Percentiles rank a stretch among this genome's conserved stretches.
phyloP scores from a whole-genome alignment of 2,329 filamentous ascomycete species.

The Trichoderma arundinaceum region DNA sequence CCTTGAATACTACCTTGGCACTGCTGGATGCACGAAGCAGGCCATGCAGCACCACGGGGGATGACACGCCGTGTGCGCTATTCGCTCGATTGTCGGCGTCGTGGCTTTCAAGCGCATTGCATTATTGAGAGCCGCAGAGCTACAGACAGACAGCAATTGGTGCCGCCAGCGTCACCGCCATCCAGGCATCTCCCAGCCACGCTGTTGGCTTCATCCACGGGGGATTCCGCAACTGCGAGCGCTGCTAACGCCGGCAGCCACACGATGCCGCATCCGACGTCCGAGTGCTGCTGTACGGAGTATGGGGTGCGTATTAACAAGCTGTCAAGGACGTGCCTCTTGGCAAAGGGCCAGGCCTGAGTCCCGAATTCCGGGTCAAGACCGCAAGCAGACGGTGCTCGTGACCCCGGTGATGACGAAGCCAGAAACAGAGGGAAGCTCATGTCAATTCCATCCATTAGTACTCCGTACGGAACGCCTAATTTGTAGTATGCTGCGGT shows the following conservation, averaged over 20 bases:
- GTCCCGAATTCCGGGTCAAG: neutral
- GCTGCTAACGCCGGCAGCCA: neutral
- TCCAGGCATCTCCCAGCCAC: no score
- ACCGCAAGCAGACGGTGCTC: conserved; percentile 8
- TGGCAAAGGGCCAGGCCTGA: neutral
- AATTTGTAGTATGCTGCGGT: no score
- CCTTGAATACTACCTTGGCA: no score
- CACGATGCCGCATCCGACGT: conserved; percentile 21
- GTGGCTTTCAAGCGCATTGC: neutral
- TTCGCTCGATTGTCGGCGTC: conserved; percentile 13
- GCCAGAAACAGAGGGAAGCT: no score
- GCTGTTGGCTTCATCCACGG: neutral
- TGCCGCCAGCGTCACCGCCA: neutral
- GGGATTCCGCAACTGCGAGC: neutral
- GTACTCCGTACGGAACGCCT: no score
- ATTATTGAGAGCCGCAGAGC: neutral
- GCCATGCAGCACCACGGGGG: no score
- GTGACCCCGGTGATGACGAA: conserved; percentile 21
- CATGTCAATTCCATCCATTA: no score
- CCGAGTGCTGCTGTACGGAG: neutral
- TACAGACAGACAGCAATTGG: neutral
- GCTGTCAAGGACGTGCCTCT: neutral
- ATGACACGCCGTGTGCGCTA: conserved; percentile 1
- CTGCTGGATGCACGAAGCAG: no score
- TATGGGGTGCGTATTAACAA: neutral